phyloP scores from a whole-genome alignment of 2,329 filamentous ascomycete species.

The Trichoderma gracile region DNA sequence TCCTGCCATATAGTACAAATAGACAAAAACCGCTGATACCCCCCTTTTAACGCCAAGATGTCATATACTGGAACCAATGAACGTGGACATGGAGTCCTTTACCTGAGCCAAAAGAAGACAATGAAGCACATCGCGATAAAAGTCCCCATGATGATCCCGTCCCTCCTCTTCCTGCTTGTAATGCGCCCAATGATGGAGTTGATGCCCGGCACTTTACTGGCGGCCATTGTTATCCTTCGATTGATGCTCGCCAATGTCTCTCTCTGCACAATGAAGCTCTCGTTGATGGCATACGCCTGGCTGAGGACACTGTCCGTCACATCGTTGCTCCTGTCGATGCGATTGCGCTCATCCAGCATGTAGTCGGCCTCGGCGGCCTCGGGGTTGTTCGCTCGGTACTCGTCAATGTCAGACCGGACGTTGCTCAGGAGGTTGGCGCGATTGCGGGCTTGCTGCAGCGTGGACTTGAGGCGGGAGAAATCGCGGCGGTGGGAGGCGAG shows the following conservation, averaged over 20 bases:
- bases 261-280: constrained; percentile 82
- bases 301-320: constrained; percentile 88
- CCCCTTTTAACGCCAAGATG: constrained; percentile 39
- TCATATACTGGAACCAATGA: constrained; percentile 25
- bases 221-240: constrained; percentile 82
- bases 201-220: constrained; percentile 87
- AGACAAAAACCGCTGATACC: constrained; percentile 41
- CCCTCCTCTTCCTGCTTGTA: constrained; percentile 89
- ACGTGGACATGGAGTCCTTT: constrained; percentile 29
- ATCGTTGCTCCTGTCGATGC: constrained; percentile 85
- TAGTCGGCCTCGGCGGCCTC: constrained; percentile 88
- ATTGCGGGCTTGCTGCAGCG: constrained; percentile 76
- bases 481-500: constrained; percentile 84
- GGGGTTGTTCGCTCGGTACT: constrained; percentile 80
- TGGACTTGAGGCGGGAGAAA: constrained; percentile 70
- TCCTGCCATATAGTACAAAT: constrained; percentile 38
- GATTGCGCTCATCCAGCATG: constrained; percentile 86
- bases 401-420: constrained; percentile 87
- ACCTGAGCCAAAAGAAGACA: constrained; percentile 78
- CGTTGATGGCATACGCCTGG: constrained; percentile 95
- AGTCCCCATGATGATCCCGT: constrained; percentile 86
- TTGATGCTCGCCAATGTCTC: constrained; percentile 89
- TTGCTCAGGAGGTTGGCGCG: constrained; percentile 87
- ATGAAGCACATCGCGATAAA: constrained; percentile 94
- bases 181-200: constrained; percentile 91